Evolutionary conservation across 768 basidiomycete genomes (phyloP), one percentile per base, ranked within the genome.

Genomic region (Leccinum rimulosum): DNA sequence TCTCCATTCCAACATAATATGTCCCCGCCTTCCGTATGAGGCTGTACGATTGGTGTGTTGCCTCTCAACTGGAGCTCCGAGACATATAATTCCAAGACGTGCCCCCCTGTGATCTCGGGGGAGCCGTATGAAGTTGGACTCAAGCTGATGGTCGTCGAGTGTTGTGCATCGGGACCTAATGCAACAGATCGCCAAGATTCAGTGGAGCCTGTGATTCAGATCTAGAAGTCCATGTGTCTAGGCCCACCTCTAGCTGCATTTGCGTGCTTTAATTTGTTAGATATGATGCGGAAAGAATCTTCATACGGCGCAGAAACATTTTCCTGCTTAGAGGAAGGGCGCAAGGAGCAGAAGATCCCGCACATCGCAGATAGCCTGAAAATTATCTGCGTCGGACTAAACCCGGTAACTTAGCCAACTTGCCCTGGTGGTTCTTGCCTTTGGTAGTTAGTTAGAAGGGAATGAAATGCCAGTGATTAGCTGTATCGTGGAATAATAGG

Each of bases 1-100:
- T 95, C 90, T 60, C 93, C 93, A 67, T 93, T 93, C 89, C 89
- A 95, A 67, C 91, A 93, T 28, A 95, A 72, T 3, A 91, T 68
- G 66, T 87, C 80, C 7, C 81, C 84, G 14, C 76, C 77, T 35
- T 72, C 62, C 14, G 73, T 66, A 68, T 93, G 91, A 28, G 93
- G 93, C 69, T 95, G 93, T 3, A 79, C 70, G 15, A 92, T 71
- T 1, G 78, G 77, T 10, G 57, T 45, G 10, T 73, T 65, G 1
- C 93, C 93, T 60, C 93, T 78, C 52, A 95, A 73, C 56, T 83
- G 81, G 54, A 95, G 79, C 67, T 93, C 90, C 0, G 91, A 91
- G 1, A 84, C 85, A 68, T 84, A 89, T 59, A 91, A 86, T 17
- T 82, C 76, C 22, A 70, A 28, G 17, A 56, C 22, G 38, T 53